Conservation (phyloP, 106 monocot species). For the Gastrodia elata region DNA sequence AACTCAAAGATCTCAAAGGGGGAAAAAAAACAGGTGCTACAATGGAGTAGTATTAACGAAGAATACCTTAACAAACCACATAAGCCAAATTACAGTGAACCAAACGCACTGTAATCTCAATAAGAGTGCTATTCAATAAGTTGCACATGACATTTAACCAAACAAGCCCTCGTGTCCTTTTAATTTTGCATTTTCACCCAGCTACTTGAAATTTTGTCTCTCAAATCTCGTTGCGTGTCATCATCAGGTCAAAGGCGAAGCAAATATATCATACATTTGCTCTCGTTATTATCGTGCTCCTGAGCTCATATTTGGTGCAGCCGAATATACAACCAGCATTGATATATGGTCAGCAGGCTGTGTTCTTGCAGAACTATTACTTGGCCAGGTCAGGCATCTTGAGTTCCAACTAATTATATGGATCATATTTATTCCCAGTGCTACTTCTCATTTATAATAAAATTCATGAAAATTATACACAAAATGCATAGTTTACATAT, state of each 20-base stretch:
- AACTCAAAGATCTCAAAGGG: no score
- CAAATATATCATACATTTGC: slow-evolving; percentile 58
- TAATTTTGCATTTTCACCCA: not conserved
- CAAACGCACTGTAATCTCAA: no score
- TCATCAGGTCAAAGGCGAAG: slow-evolving; percentile 41
- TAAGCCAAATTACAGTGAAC: no score
- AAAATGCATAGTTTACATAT: no score
- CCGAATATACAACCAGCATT: slow-evolving; percentile 43
- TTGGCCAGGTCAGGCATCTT: slow-evolving; percentile 30
- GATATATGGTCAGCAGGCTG: slow-evolving; percentile 60
- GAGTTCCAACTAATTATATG: no score
- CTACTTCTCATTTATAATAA: no score
- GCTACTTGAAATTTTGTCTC: not conserved
- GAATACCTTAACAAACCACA: no score
- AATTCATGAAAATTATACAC: no score
- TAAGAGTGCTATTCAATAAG: no score
- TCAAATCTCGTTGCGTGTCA: not conserved
- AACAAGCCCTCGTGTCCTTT: not conserved
- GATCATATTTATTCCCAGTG: not conserved
- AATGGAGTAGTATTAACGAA: no score
- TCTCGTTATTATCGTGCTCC: slow-evolving; percentile 60
- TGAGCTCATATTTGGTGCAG: slow-evolving; percentile 45
- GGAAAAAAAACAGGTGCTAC: no score
- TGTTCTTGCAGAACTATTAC: slow-evolving; percentile 53
- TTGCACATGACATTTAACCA: no score